Conservation (phyloP, 2,329 filamentous ascomycete genomes). For the Aureobasidium sp. region DNA sequence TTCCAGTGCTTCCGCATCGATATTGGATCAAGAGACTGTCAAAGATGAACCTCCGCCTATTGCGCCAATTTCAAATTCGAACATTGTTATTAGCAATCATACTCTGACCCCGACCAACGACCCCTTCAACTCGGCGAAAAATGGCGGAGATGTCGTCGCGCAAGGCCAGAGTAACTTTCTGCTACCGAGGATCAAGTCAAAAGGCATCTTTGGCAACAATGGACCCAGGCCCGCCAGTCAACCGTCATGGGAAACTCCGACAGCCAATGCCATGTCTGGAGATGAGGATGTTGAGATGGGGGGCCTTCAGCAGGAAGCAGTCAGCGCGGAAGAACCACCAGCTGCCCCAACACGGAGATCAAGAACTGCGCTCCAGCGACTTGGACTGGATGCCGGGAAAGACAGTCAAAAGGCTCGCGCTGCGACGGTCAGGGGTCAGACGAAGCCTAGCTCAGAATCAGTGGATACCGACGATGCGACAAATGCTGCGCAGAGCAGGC, state of each 20-base stretch:
- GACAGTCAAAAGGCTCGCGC: conserved; percentile 34
- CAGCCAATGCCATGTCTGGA: conserved; percentile 34
- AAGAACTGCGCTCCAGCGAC: conserved; percentile 25
- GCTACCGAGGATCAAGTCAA: conserved; percentile 18
- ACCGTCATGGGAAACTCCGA: conserved; percentile 40
- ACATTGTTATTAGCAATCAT: conserved; percentile 21
- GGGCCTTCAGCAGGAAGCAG: conserved; percentile 21
- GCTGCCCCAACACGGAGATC: conserved; percentile 42
- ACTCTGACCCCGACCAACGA: conserved; percentile 34
- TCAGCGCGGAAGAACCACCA: conserved; percentile 36
- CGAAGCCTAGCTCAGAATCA: conserved; percentile 35
- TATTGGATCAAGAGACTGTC: conserved; percentile 23
- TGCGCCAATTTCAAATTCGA: conserved; percentile 21
- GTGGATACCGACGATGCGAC: conserved; percentile 28
- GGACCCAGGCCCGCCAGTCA: conserved; percentile 1
- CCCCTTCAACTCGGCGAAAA: conserved; percentile 35
- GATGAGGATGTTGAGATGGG: conserved; percentile 38
- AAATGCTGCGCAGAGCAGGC: conserved; percentile 14
- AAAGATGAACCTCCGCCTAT: conserved; percentile 24
- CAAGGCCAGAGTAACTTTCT: conserved; percentile 14
- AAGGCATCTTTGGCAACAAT: conserved; percentile 17
- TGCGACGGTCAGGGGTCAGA: conserved; percentile 34
- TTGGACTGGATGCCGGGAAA: conserved; percentile 24
- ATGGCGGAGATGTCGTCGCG: conserved; percentile 6
- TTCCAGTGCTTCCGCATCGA: conserved; percentile 23